Percentiles rank a stretch among this genome's conserved stretches.
These are phyloP conservation scores for Cladorrhinum sp. DNA, from an alignment of 2,329 filamentous ascomycete genomes.

Conservation along the genomic window DNA sequence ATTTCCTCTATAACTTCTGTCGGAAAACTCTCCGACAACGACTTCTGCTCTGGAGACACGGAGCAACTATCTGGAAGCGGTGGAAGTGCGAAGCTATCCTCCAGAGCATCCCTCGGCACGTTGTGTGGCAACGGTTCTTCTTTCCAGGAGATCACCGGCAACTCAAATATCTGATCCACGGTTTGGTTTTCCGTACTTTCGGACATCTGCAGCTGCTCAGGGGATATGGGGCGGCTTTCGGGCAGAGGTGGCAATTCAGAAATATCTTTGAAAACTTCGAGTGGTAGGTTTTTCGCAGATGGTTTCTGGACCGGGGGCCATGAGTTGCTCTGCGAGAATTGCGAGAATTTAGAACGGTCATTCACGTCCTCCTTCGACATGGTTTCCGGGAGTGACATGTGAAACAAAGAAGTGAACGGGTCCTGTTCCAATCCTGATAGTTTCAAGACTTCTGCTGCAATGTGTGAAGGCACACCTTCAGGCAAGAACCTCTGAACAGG, in stretches of 20 bases:
- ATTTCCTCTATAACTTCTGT: not conserved
- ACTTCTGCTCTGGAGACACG: not conserved
- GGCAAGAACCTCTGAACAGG: not conserved
- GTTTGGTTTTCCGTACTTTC: not conserved
- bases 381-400: not conserved
- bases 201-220: not conserved
- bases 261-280: not conserved
- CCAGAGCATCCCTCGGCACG: not conserved
- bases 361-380: not conserved
- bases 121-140: not conserved
- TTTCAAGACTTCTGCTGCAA: not conserved
- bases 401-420: not conserved
- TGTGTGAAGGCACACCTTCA: not conserved
- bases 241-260: not conserved
- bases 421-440: not conserved
- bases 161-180: not conserved
- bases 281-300: not conserved
- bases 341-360: not conserved
- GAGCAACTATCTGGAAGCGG: slow-evolving; percentile 10
- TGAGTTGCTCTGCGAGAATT: slow-evolving; percentile 5
- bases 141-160: not conserved
- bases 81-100: not conserved
- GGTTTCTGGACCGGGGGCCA: not conserved
- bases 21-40: not conserved
- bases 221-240: not conserved